These are phyloP conservation scores for Wallacemonas rigidus DNA, from an alignment of 208 protist genomes.

Conservation along the genomic window DNA sequence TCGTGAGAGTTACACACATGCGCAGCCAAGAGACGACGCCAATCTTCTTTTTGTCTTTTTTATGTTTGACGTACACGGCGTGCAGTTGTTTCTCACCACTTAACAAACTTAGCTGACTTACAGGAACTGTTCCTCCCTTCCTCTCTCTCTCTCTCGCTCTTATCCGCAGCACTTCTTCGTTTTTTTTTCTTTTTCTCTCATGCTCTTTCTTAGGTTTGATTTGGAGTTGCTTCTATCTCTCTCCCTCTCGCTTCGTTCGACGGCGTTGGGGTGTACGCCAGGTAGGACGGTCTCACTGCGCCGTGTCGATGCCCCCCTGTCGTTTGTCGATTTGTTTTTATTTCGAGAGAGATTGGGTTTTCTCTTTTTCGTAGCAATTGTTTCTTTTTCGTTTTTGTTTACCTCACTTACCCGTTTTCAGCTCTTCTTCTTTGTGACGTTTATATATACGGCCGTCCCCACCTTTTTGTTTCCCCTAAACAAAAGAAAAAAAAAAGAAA, in stretches of 20 bases:
- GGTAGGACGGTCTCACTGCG: neutral
- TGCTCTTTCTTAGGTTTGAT: neutral
- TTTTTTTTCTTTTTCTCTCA: constrained; percentile 1
- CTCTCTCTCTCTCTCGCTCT: neutral
- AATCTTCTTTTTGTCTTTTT: no score
- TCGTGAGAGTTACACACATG: no score
- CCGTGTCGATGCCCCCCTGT: neutral
- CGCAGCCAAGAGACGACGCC: no score
- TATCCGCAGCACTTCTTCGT: neutral
- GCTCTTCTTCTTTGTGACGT: neutral
- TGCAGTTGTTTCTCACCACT: neutral
- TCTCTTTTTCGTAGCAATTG: constrained; percentile 16
- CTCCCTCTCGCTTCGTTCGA: neutral
- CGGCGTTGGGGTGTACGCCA: neutral
- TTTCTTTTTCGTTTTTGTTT: constrained; percentile 8
- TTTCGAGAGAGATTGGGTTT: constrained; percentile 9
- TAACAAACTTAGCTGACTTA: constrained; percentile 17
- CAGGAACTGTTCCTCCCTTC: neutral
- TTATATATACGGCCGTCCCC: neutral
- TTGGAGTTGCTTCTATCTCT: constrained; percentile 12
- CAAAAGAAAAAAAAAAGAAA: constrained; percentile 14
- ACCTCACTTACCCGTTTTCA: neutral
- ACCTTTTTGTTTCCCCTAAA: constrained; percentile 10
- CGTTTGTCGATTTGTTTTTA: constrained; percentile 1
- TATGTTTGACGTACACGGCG: no score